phyloP scores from a whole-genome alignment of 2,329 filamentous ascomycete genomes.

The Apiospora rasikravindrae region DNA sequence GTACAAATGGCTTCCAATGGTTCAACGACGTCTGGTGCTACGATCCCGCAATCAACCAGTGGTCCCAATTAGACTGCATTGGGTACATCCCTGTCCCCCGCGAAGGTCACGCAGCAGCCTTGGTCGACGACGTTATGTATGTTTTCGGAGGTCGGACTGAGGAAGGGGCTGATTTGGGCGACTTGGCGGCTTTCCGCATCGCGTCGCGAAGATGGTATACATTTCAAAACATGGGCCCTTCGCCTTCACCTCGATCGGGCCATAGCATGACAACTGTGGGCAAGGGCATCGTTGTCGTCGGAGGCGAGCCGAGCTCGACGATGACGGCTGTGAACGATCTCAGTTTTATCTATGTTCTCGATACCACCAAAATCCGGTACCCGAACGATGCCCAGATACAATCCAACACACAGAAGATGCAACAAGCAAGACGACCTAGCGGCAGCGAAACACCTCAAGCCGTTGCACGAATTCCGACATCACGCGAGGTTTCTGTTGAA shows the following conservation, averaged over 20 bases:
- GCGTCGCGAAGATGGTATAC: constrained; percentile 95
- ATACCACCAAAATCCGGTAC: constrained; percentile 96
- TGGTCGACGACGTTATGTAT: constrained; percentile 99
- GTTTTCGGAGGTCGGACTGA: constrained; percentile 96
- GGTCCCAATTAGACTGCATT: constrained; percentile 92
- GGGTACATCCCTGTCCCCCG: constrained; percentile 94
- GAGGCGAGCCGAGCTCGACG: constrained; percentile 91
- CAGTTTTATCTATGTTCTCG: constrained; percentile 86
- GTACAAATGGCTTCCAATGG: constrained; percentile 94
- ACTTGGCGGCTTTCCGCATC: constrained; percentile 79
- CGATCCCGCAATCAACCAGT: constrained; percentile 80
- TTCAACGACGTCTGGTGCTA: constrained; percentile 99
- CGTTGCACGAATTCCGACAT: constrained; percentile 44
- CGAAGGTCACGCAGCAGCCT: constrained; percentile 90
- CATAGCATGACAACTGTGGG: constrained; percentile 97
- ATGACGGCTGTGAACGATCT: constrained; percentile 82
- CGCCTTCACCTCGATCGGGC: constrained; percentile 89
- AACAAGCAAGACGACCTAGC: constrained; percentile 50
- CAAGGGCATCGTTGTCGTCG: constrained; percentile 90
- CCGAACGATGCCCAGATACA: constrained; percentile 72
- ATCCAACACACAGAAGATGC: constrained; percentile 44
- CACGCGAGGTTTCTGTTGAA: constrained; percentile 59
- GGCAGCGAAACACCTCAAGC: constrained; percentile 34
- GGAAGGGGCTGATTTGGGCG: constrained; percentile 89
- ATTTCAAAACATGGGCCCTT: constrained; percentile 99